Percentiles rank a stretch among this genome's conserved stretches.
Evolutionary conservation across 176 grass and related monocot species (phyloP).

Genomic region (Phoenix roebelenii): DNA sequence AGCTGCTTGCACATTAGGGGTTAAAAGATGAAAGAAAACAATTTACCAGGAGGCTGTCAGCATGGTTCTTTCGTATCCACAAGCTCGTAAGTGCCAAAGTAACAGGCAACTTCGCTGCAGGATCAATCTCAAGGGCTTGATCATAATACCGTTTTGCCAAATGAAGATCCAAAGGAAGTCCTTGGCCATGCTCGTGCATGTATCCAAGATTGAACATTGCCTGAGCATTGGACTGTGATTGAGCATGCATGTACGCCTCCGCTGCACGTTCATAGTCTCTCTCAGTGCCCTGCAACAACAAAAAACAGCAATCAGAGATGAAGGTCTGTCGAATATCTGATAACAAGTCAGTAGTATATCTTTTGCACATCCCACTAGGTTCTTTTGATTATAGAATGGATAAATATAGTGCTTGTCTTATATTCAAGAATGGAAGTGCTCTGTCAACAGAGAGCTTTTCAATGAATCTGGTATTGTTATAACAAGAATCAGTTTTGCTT

Average conservation of each 20-base stretch:
- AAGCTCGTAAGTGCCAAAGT: constrained; percentile 79
- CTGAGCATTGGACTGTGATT: constrained; percentile 88
- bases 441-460: no score
- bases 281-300: constrained; percentile 41
- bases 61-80: constrained; percentile 78
- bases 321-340: no score
- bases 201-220: constrained; percentile 97
- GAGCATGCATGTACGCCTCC: constrained; percentile 85
- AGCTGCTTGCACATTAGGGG: background rate
- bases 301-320: background rate
- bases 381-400: no score
- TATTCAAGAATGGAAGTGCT: no score
- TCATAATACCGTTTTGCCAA: constrained; percentile 96
- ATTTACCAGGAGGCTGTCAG: constrained; percentile 64
- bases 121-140: constrained; percentile 63
- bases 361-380: no score
- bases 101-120: constrained; percentile 70
- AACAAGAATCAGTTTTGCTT: no score
- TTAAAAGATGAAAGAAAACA: constrained; percentile 3
- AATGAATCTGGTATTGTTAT: no score
- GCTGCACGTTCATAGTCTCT: constrained; percentile 86
- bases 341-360: no score
- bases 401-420: no score
- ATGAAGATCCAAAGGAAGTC: constrained; percentile 84
- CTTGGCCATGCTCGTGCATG: constrained; percentile 92